Evolutionary conservation across 2,329 filamentous ascomycete genomes (phyloP), one percentile per base, ranked within the genome.

Genomic region (Neonectria magnoliae): DNA sequence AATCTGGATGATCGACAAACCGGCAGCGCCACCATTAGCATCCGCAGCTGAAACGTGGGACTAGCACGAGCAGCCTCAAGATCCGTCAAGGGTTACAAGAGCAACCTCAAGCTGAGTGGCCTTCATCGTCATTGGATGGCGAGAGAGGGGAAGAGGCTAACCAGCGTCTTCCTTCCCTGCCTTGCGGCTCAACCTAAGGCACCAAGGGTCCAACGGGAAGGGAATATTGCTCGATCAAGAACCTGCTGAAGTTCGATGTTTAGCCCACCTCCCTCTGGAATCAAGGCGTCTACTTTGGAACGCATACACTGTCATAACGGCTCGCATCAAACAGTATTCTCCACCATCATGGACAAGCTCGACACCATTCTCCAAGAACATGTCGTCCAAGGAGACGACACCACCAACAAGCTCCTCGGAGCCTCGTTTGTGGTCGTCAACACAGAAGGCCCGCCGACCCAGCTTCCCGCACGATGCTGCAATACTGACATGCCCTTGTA

Each of bases 401-500:
- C 75, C 6, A 70, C 65, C 2, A 69, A 76, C 42, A 80, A 77
- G 68, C 62, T 81, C 16, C 76, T 79, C 4, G 80, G 80, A 27
- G 79, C 77, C 1, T 74, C 79, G 3, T 80, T 81, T 55, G 65
- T 77, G 9, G 76, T 80, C 7, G 72, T 76, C 5, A 67, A 77
- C 62, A 71, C 73, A 56, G 57, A 80, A 56, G 77, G 79, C 76
- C 47, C 29, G 66, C 65, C 1, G 55, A 18, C 8, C 7, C 31
- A 6, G 38, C 11, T 36, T 13, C 14, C 9, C 27, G 27, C 27
- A 9, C 9, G n/a, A 38, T 7, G 13, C 8, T 13, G 44, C 8
- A 14, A 38, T 22, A 36, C 27, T 47, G 2, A 65, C 20, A 4
- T 31, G 11, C 3, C 4, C 62, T 67, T 5, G 56, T 10, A 47